Conservation (phyloP, 2,329 filamentous ascomycete genomes). For the Colletotrichum viniferum region DNA sequence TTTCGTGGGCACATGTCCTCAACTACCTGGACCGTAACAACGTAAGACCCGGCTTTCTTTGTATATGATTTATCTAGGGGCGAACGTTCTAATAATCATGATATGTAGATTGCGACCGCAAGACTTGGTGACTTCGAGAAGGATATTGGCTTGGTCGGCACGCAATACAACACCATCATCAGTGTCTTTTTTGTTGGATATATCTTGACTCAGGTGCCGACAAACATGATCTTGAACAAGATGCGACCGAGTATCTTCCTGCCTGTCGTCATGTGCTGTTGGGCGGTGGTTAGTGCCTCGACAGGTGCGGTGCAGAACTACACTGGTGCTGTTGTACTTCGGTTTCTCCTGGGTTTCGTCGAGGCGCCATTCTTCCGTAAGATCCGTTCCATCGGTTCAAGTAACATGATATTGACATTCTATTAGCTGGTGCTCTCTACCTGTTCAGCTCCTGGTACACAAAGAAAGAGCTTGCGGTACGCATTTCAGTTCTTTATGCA, state of each 20-base stretch:
- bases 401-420: neutral
- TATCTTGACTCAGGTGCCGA: neutral
- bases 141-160: neutral
- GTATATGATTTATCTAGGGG: too few relatives aligned
- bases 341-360: neutral
- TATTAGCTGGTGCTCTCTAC: slow-evolving; percentile 46
- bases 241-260: slow-evolving; percentile 1
- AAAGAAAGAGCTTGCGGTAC: slow-evolving; percentile 45
- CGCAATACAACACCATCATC: slow-evolving; percentile 1
- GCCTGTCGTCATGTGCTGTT: slow-evolving; percentile 1
- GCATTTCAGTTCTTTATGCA: slow-evolving; percentile 50
- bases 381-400: neutral
- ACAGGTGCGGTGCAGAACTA: slow-evolving; percentile 1
- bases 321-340: neutral
- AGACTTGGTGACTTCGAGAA: neutral
- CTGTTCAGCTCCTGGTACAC: slow-evolving; percentile 57
- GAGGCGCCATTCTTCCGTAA: slow-evolving; percentile 2
- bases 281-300: neutral
- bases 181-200: slow-evolving; percentile 10
- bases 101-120: neutral
- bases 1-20: neutral
- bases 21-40: neutral
- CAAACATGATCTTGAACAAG: slow-evolving; percentile 13
- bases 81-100: neutral
- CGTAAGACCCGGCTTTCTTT: neutral